Conservation (phyloP, 768 basidiomycete species). For the Coprinopsis marcescibilis region DNA sequence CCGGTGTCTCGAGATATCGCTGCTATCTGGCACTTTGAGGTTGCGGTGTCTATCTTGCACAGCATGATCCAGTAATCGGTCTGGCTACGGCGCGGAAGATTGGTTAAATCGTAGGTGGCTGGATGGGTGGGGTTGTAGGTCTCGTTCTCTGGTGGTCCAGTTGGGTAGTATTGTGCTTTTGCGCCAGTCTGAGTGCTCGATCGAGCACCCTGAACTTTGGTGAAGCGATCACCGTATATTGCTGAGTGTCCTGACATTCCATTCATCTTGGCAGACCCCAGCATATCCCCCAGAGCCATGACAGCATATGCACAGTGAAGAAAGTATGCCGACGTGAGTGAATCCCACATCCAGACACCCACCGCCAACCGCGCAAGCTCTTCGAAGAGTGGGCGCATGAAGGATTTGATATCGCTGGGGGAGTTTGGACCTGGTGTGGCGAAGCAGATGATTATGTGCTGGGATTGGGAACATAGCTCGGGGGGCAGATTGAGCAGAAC, state of each 20-base stretch:
- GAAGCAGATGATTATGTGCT: slow-evolving; percentile 15
- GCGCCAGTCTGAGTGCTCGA: slow-evolving; percentile 16
- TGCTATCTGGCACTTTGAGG: too few species aligned
- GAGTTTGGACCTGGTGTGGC: slow-evolving; percentile 20
- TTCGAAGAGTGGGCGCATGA: slow-evolving; percentile 19
- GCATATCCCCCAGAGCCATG: slow-evolving; percentile 25
- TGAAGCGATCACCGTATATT: slow-evolving; percentile 26
- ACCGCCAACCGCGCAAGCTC: slow-evolving; percentile 22
- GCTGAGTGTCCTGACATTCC: slow-evolving; percentile 24
- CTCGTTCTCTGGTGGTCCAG: slow-evolving; percentile 17
- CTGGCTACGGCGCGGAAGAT: slow-evolving; percentile 1
- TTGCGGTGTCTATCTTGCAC: too few species aligned
- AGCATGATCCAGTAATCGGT: too few species aligned
- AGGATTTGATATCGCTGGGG: slow-evolving; percentile 21
- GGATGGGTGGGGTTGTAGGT: slow-evolving; percentile 19
- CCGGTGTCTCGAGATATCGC: slow-evolving; percentile 22
- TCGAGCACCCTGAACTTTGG: slow-evolving; percentile 19
- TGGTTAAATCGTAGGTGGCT: neutral
- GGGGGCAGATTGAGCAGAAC: slow-evolving; percentile 19
- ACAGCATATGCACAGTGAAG: slow-evolving; percentile 15
- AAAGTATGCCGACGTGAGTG: slow-evolving; percentile 20
- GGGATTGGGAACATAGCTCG: slow-evolving; percentile 13
- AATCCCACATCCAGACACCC: slow-evolving; percentile 31
- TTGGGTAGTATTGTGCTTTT: slow-evolving; percentile 24
- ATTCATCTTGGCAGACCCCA: slow-evolving; percentile 27